Evolutionary conservation across 2,329 filamentous ascomycete species (phyloP).

Genomic region (Penicillium sp.): DNA sequence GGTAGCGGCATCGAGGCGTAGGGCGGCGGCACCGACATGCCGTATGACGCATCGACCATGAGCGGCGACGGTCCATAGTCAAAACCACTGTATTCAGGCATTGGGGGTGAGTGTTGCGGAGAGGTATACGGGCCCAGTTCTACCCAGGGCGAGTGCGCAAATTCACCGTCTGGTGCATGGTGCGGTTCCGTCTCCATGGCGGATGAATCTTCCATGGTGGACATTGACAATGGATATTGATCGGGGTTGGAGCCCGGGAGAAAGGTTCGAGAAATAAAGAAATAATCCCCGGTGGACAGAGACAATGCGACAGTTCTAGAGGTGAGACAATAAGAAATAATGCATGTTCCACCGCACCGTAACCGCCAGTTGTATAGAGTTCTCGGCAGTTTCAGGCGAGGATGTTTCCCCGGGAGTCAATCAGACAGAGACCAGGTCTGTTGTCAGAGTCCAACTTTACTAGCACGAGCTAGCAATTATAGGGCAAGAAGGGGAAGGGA

Average conservation of each 20-base stretch:
- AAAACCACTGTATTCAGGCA: conserved; percentile 61
- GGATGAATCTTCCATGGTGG: conserved; percentile 41
- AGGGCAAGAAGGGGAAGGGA: conserved; percentile 4
- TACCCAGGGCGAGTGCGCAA: conserved; percentile 43
- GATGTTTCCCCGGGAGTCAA: no score
- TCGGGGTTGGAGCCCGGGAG: background rate
- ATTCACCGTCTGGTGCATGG: conserved; percentile 42
- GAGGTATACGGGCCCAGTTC: conserved; percentile 44
- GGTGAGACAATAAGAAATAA: conserved; percentile 44
- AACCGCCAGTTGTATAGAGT: conserved; percentile 39
- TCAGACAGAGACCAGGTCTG: no score
- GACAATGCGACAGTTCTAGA: conserved; percentile 32
- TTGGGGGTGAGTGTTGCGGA: conserved; percentile 62
- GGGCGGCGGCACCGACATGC: conserved; percentile 53
- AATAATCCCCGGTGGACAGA: conserved; percentile 1
- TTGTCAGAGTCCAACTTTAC: no score
- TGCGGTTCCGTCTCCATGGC: conserved; percentile 44
- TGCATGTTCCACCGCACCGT: conserved; percentile 44
- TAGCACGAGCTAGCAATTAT: conserved; percentile 1
- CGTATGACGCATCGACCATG: conserved; percentile 52
- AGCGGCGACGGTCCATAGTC: conserved; percentile 59
- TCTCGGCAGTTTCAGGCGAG: conserved; percentile 9
- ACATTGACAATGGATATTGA: background rate
- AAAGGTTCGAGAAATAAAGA: conserved; percentile 33
- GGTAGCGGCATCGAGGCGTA: conserved; percentile 60